These are phyloP conservation scores for Clonostachys sp. DNA, from an alignment of 2,329 filamentous ascomycete genomes.

Conservation along the genomic window DNA sequence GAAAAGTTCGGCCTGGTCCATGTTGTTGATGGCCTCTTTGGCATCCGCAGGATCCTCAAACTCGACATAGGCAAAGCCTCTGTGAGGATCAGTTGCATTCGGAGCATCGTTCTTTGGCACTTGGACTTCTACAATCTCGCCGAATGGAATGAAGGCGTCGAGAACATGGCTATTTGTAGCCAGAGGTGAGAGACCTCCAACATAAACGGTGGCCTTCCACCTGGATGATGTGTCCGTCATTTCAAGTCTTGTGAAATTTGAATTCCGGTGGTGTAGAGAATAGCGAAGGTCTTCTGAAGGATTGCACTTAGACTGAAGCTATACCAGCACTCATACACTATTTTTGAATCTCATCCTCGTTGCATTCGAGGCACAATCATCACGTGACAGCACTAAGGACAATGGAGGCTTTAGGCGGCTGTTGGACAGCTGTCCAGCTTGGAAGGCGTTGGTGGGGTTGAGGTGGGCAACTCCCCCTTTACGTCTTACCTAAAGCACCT, in stretches of 20 bases:
- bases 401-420: neutral
- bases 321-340: no score
- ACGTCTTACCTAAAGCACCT: constrained; percentile 10
- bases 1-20: constrained; percentile 95
- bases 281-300: neutral
- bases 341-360: neutral
- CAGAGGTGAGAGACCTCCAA: constrained; percentile 78
- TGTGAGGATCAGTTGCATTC: constrained; percentile 73
- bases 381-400: neutral
- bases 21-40: constrained; percentile 95
- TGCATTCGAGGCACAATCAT: neutral
- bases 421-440: neutral
- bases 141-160: constrained; percentile 94
- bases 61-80: constrained; percentile 95
- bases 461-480: neutral
- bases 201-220: constrained; percentile 87
- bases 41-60: constrained; percentile 84
- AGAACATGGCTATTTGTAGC: constrained; percentile 74
- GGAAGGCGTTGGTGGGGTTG: no score
- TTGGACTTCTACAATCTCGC: constrained; percentile 88
- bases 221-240: constrained; percentile 76
- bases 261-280: no score
- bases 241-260: neutral
- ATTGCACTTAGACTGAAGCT: neutral
- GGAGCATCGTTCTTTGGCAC: constrained; percentile 83